Base-by-base conservation (phyloP, 352 stramenopile genomes). In the Phytopythium cucurbitacearum region DNA sequence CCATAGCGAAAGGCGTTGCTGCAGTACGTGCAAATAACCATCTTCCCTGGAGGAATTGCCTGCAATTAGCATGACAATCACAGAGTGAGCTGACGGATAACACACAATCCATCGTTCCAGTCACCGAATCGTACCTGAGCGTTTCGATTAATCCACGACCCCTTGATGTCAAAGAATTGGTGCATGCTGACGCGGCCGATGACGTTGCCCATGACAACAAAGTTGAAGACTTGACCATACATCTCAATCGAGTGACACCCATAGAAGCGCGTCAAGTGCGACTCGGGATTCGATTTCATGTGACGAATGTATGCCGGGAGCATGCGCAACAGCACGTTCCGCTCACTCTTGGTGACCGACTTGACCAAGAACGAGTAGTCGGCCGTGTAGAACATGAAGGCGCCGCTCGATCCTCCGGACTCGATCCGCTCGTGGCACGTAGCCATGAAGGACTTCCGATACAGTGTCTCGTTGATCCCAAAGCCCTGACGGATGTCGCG, bases 371-470 rank as follows among this genome's bases (percentile, higher is more conserved):
- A 96, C 3, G 78, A 62, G 41, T 94, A 92, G 52, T 96, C 85
- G 5, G 83, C 80, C 7, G 85, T 95, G 62, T 90, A 96, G 60
- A 97, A 97, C 79, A 97, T 94, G 61, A 97, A 97, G 34, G 78
- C 88, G 15, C 84, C 88, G 46, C 73, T 91, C n/a, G 87, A 91
- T 8, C 88, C 88, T 0, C 86, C 85, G 7, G 78, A 87, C 54
- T 88, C 56, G 43, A 96, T 79, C 7, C 83, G 76, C 49, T 96
- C 88, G 56, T 95, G 84, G 54, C 80, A 91, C 0, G 87, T 96
- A 1, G 79, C 59, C 13, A 93, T 45, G 32, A 96, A 93, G 5
- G 85, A 80, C 58, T 87, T 84, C 41, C 76, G 76, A 62, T 95
- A 95, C 21, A 76, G 51, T 0, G 67, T 73, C 44, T 94, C 77